Evolutionary conservation across 2,329 filamentous ascomycete genomes (phyloP).

Genomic region (Penicillium italicum): DNA sequence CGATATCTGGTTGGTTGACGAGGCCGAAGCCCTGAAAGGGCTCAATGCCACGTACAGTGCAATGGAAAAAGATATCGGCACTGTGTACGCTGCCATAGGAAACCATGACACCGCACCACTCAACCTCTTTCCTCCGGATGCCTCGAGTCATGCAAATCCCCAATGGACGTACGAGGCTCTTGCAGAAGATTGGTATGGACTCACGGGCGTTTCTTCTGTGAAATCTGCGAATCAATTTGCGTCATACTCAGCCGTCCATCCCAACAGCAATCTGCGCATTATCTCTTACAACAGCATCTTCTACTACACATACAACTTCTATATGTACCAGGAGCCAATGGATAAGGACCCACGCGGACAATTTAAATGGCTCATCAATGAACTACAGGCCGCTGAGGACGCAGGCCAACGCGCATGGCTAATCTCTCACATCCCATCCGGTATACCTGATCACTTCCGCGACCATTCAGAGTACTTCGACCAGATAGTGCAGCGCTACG

Average conservation of each 20-base stretch:
- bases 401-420: slow-evolving; percentile 55
- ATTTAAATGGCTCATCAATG: slow-evolving; percentile 52
- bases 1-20: slow-evolving; percentile 39
- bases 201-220: slow-evolving; percentile 43
- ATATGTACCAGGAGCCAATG: slow-evolving; percentile 52
- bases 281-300: slow-evolving; percentile 60
- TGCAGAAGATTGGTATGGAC: slow-evolving; percentile 46
- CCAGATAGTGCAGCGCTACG: slow-evolving; percentile 53
- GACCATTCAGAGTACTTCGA: slow-evolving; percentile 54
- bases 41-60: slow-evolving; percentile 48
- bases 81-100: slow-evolving; percentile 53
- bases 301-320: slow-evolving; percentile 59
- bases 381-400: slow-evolving; percentile 54
- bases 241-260: slow-evolving; percentile 49
- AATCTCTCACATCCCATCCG: slow-evolving; percentile 56
- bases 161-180: slow-evolving; percentile 55
- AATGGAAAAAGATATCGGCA: slow-evolving; percentile 43
- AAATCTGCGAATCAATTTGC: slow-evolving; percentile 43
- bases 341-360: slow-evolving; percentile 52
- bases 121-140: slow-evolving; percentile 50
- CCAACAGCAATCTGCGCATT: slow-evolving; percentile 50
- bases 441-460: slow-evolving; percentile 51
- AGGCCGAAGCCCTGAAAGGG: slow-evolving; percentile 32
- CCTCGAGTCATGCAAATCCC: slow-evolving; percentile 37
- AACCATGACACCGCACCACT: slow-evolving; percentile 57